phyloP scores from a whole-genome alignment of 352 stramenopile genomes.

The Phytophthora cactorum region DNA sequence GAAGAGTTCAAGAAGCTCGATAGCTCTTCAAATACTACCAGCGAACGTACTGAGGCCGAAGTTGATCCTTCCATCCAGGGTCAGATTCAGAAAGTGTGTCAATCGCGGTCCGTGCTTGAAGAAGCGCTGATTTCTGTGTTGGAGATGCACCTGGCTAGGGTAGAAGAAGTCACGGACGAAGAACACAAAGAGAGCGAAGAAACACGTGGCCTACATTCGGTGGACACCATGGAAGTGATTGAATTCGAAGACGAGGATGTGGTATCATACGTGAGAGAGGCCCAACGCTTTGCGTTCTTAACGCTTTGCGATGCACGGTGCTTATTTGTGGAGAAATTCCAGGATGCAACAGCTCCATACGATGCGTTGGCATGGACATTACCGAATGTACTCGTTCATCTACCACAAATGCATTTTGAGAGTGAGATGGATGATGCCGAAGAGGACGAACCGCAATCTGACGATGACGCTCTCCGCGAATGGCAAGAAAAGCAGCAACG shows the following conservation, averaged over 20 bases:
- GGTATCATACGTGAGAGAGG: conserved; percentile 60
- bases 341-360: conserved; percentile 58
- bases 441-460: conserved; percentile 48
- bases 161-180: conserved; percentile 30
- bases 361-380: conserved; percentile 72
- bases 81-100: conserved; percentile 54
- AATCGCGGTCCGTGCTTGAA: conserved; percentile 55
- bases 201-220: conserved; percentile 11
- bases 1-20: conserved; percentile 40
- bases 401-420: conserved; percentile 88
- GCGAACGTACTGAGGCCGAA: conserved; percentile 9
- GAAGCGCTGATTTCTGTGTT: conserved; percentile 67
- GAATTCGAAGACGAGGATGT: conserved; percentile 62
- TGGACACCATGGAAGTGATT: conserved; percentile 72
- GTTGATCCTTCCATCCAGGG: conserved; percentile 14
- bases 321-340: conserved; percentile 87
- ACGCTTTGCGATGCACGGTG: conserved; percentile 82
- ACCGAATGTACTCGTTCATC: conserved; percentile 66
- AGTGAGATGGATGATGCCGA: conserved; percentile 71
- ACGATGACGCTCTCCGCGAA: conserved; percentile 32
- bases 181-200: conserved; percentile 40
- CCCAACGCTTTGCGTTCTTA: conserved; percentile 74
- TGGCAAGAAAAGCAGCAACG: conserved; percentile 43
- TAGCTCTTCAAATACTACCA: conserved; percentile 8
- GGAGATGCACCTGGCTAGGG: conserved; percentile 76